Conservation (phyloP, 306 rosid species). For the Quercus bicolor region DNA sequence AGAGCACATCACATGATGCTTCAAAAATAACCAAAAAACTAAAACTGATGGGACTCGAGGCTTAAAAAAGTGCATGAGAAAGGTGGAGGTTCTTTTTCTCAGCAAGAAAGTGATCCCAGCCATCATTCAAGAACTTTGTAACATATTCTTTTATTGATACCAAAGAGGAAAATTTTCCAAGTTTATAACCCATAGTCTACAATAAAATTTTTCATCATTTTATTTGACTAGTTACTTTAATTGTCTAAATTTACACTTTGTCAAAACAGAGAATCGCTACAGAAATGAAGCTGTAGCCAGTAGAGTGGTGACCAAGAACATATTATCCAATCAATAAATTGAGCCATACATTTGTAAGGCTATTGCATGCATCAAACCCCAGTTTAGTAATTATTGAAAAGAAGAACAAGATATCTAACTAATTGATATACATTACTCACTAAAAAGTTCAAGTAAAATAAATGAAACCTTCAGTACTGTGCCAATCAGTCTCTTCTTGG, state of each 20-base stretch:
- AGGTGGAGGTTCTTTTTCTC: not conserved
- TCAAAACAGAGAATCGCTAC: not conserved
- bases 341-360: constrained; percentile 2
- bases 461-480: constrained; percentile 50
- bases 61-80: not conserved
- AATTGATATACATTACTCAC: constrained; percentile 6
- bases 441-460: constrained; percentile 12
- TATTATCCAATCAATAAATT: not conserved
- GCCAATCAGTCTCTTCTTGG: constrained; percentile 31
- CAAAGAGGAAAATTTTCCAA: too few species aligned
- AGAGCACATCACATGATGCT: not conserved
- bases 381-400: not conserved
- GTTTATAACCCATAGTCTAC: too few species aligned
- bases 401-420: constrained; percentile 10
- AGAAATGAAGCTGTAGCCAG: not conserved
- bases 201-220: too few species aligned
- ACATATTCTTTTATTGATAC: too few species aligned
- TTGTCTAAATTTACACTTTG: not conserved
- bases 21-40: not conserved
- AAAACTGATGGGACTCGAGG: not conserved
- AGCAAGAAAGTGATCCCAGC: not conserved
- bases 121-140: not conserved
- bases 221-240: not conserved
- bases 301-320: not conserved
- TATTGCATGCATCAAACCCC: constrained; percentile 13